Evolutionary conservation across 768 basidiomycete genomes (phyloP).

Genomic region (Amanita molliuscula): DNA sequence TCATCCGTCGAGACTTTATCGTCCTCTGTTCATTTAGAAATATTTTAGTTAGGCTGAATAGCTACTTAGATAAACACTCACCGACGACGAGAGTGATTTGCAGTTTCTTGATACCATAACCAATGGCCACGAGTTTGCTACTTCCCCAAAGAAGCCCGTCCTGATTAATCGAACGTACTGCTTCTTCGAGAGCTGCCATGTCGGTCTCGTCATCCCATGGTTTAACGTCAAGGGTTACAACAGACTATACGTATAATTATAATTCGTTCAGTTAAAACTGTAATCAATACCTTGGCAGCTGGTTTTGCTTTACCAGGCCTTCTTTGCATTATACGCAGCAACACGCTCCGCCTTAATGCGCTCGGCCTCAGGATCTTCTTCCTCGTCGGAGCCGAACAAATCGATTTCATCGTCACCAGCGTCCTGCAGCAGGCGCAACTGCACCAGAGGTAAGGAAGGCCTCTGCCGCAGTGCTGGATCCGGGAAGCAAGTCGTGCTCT

Average conservation of each 20-base stretch:
- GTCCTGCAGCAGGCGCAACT: slow-evolving; percentile 28
- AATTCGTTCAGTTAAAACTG: neutral
- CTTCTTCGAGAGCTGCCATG: slow-evolving; percentile 76
- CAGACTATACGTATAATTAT: slow-evolving; percentile 47
- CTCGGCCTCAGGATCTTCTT: slow-evolving; percentile 80
- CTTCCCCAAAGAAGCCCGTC: slow-evolving; percentile 95
- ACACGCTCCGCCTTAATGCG: slow-evolving; percentile 85
- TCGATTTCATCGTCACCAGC: slow-evolving; percentile 58
- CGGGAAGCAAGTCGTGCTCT: slow-evolving; percentile 72
- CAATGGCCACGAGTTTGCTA: slow-evolving; percentile 86
- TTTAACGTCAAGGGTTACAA: slow-evolving; percentile 97
- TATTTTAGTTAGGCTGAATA: neutral
- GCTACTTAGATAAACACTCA: slow-evolving; percentile 18
- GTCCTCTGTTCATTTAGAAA: slow-evolving; percentile 54
- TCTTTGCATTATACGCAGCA: slow-evolving; percentile 87
- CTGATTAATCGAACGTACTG: slow-evolving; percentile 78
- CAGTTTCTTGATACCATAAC: slow-evolving; percentile 88
- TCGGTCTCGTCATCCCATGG: slow-evolving; percentile 99
- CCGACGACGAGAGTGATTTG: slow-evolving; percentile 57
- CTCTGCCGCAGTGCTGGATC: slow-evolving; percentile 76
- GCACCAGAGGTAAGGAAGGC: slow-evolving; percentile 49
- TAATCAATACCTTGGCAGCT: slow-evolving; percentile 61
- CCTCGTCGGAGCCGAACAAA: slow-evolving; percentile 82
- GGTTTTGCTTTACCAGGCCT: slow-evolving; percentile 86
- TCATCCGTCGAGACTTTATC: slow-evolving; percentile 90